These are phyloP conservation scores for Thermothielavioides terrestris DNA, from an alignment of 495 filamentous ascomycete species.

Conservation along the genomic window DNA sequence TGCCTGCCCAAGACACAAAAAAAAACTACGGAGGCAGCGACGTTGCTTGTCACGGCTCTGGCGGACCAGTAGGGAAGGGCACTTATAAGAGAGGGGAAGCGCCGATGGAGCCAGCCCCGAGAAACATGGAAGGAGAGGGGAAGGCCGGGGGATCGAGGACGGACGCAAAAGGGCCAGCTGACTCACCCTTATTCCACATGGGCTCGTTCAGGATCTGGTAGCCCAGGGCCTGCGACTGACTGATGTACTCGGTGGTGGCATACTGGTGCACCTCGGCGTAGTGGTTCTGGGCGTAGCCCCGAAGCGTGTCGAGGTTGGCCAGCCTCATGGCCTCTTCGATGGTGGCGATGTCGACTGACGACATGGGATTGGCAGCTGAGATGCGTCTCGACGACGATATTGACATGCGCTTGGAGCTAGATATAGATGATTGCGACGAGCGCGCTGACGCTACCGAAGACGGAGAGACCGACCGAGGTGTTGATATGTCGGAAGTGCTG, in stretches of 20 bases:
- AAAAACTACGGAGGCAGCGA: no score
- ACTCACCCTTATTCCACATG: conserved; percentile 50
- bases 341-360: conserved; percentile 42
- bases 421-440: conserved; percentile 43
- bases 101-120: background rate
- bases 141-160: background rate
- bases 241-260: conserved; percentile 40
- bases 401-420: conserved; percentile 44
- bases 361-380: conserved; percentile 46
- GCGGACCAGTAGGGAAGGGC: conserved; percentile 1
- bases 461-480: conserved; percentile 46
- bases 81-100: background rate
- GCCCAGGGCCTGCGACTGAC: conserved; percentile 39
- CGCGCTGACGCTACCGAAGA: conserved; percentile 39
- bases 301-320: conserved; percentile 43
- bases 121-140: background rate
- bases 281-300: conserved; percentile 44
- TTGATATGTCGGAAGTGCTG: conserved; percentile 43
- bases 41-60: no score
- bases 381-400: conserved; percentile 41
- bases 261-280: conserved; percentile 45
- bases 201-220: conserved; percentile 50
- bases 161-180: conserved; percentile 1
- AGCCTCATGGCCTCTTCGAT: conserved; percentile 47
- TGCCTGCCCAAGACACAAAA: no score